Percentiles rank a stretch among this genome's conserved stretches.
Evolutionary conservation across 202 grass and related monocot genomes (phyloP).

Genomic region (Panicum hallii): DNA sequence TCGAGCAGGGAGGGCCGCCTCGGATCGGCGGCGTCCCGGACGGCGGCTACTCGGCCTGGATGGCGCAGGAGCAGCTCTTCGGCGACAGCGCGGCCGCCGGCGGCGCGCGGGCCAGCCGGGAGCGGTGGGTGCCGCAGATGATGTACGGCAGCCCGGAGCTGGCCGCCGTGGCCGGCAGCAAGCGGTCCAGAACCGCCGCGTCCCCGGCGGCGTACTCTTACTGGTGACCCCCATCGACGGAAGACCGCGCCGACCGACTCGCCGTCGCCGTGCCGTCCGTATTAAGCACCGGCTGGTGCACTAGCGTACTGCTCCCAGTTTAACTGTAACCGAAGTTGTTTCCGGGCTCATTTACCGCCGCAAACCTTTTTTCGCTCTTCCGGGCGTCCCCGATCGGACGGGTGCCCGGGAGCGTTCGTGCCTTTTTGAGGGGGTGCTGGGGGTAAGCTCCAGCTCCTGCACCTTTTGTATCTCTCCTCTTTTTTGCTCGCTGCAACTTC

Average conservation of each 20-base stretch:
- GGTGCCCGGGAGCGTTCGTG: conserved; percentile 4
- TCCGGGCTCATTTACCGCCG: conserved; percentile 4
- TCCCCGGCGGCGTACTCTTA: conserved; percentile 9
- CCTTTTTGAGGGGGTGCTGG: conserved; percentile 36
- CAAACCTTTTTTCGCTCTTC: conserved; percentile 46
- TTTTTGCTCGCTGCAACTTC: conserved; percentile 28
- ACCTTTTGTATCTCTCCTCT: neutral
- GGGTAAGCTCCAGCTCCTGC: neutral
- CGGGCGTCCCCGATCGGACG: neutral
- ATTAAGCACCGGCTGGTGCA: neutral
- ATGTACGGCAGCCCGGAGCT: conserved; percentile 42
- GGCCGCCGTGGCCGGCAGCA: conserved; percentile 26
- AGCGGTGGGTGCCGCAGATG: conserved; percentile 69
- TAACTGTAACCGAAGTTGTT: conserved; percentile 30
- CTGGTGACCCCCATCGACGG: conserved; percentile 44
- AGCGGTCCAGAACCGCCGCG: conserved; percentile 49
- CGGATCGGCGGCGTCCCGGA: conserved; percentile 28
- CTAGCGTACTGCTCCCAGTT: neutral
- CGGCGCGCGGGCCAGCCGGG: conserved; percentile 21
- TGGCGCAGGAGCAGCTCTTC: conserved; percentile 59
- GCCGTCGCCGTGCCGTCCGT: conserved; percentile 8
- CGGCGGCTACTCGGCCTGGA: conserved; percentile 49
- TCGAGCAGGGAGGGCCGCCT: conserved; percentile 48
- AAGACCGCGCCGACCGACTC: neutral
- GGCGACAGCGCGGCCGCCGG: conserved; percentile 12